Conservation (phyloP, 371 early-diverging fungal species). For the Encephalitozoon cuniculi region DNA sequence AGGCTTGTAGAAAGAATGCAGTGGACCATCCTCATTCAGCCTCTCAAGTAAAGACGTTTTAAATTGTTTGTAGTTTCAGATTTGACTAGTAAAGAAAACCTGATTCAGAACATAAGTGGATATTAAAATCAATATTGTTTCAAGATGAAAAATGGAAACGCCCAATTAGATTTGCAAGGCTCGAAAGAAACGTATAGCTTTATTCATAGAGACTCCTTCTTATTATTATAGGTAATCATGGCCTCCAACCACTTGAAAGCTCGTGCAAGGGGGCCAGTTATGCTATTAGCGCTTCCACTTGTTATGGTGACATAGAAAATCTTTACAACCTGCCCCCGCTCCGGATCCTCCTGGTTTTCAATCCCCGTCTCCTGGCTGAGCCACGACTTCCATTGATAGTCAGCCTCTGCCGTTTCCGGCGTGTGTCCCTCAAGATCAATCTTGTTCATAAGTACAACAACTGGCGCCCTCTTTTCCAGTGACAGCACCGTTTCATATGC, state of each 20-base stretch:
- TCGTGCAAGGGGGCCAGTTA: constrained; percentile 30
- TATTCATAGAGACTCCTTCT: constrained; percentile 1
- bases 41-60: not conserved
- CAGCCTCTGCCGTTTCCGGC: constrained; percentile 29
- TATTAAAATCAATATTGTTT: not conserved
- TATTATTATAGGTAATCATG: constrained; percentile 29
- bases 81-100: not conserved
- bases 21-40: not conserved
- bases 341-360: constrained; percentile 33
- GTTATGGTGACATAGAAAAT: constrained; percentile 54
- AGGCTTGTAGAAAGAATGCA: not conserved
- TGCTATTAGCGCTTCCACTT: constrained; percentile 16
- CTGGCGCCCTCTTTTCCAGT: constrained; percentile 53
- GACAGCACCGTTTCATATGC: constrained; percentile 52
- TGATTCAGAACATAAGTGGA: not conserved
- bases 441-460: constrained; percentile 62
- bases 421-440: constrained; percentile 53
- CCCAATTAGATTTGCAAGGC: too few relatives aligned
- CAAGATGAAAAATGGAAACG: not conserved
- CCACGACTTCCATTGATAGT: constrained; percentile 36
- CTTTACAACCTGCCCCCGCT: constrained; percentile 47
- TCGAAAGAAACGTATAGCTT: not conserved
- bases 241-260: constrained; percentile 36
- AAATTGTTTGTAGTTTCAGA: not conserved
- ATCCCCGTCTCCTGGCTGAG: constrained; percentile 49